Evolutionary conservation across 202 grass and related monocot species (phyloP), one percentile per base, ranked within the genome.

Genomic region (Eragrostis tef): DNA sequence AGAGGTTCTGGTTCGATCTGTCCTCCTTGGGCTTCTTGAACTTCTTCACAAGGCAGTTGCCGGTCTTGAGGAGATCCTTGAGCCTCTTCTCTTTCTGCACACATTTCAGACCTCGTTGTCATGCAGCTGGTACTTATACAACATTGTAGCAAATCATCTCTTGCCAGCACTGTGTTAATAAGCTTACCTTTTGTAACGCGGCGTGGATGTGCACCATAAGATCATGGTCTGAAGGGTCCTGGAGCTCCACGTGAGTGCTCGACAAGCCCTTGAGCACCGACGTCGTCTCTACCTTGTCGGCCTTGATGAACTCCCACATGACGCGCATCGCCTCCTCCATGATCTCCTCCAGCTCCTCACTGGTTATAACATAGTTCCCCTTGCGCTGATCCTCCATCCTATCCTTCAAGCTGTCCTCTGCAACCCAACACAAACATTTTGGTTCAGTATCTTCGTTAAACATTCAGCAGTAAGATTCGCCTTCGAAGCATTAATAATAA

Each of bases 11-110:
- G 81, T 96, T 93, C 48, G 93, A 86, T 66, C 91, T 72, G 71
- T 92, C 96, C 71, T 99, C 96, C 87, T 89, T 96, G 19, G 96
- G 93, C 74, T 87, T 99, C 81, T 99, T 99, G 67, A 99, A 93
- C 83, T 99, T 99, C 84, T 99, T 99, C 24, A 99, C 91, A 0
- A 99, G 25, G 83, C 96, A 99, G 80, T 99, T 99, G 6, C 96
- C 96, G 0, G 90, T 99, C 80, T 88, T 84, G 84, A 96, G 63
- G 66, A 91, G 73, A 78, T 99, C 96, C 80, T 99, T 99, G 52
- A 99, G 79, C 78, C 85, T 91, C 83, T 99, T 99, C 48, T 93
- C 90, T 80, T 99, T 99, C 96, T 99, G 89, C 86, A 79, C 0
- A 13, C 11, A 45, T 87, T 57, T 34, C 46, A 70, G 25, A 21